Conservation (phyloP, 352 stramenopile species). For the Phytophthora pseudosyringae region DNA sequence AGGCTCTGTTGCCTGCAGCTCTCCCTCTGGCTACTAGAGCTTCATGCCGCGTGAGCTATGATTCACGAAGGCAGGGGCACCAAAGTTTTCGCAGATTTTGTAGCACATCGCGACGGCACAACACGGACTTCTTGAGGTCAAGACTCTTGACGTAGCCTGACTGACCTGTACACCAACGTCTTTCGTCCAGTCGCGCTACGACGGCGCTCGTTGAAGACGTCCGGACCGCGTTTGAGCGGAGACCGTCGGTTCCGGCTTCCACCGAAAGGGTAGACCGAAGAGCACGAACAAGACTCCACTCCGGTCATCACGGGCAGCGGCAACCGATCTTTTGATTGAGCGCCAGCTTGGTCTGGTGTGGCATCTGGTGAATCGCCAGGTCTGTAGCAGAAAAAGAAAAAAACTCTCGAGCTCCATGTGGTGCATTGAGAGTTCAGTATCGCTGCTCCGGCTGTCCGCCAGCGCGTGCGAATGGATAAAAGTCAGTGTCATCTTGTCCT, state of each 20-base stretch:
- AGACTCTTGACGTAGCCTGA: background rate
- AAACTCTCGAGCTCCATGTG: background rate
- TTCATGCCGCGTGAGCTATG: background rate
- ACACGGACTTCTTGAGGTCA: background rate
- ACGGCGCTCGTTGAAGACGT: background rate
- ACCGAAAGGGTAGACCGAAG: slow-evolving; percentile 9
- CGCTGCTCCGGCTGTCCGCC: slow-evolving; percentile 1
- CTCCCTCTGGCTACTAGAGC: slow-evolving; percentile 10
- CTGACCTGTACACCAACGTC: background rate
- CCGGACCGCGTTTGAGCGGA: slow-evolving; percentile 7
- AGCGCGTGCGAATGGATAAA: slow-evolving; percentile 10
- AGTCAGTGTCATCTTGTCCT: slow-evolving; percentile 27
- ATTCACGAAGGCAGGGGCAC: background rate
- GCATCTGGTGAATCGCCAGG: slow-evolving; percentile 1
- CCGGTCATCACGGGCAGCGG: background rate
- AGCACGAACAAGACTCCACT: slow-evolving; percentile 15
- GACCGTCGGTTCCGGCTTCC: slow-evolving; percentile 13
- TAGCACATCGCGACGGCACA: slow-evolving; percentile 16
- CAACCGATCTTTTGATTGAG: slow-evolving; percentile 10
- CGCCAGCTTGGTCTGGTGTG: slow-evolving; percentile 6
- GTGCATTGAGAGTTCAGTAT: slow-evolving; percentile 3
- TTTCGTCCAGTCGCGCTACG: slow-evolving; percentile 28
- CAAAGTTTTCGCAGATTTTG: slow-evolving; percentile 22
- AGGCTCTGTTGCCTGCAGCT: slow-evolving; percentile 2
- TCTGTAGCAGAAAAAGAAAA: background rate